Conservation (phyloP, 495 filamentous ascomycete genomes). For the Annulohypoxylon nitens region DNA sequence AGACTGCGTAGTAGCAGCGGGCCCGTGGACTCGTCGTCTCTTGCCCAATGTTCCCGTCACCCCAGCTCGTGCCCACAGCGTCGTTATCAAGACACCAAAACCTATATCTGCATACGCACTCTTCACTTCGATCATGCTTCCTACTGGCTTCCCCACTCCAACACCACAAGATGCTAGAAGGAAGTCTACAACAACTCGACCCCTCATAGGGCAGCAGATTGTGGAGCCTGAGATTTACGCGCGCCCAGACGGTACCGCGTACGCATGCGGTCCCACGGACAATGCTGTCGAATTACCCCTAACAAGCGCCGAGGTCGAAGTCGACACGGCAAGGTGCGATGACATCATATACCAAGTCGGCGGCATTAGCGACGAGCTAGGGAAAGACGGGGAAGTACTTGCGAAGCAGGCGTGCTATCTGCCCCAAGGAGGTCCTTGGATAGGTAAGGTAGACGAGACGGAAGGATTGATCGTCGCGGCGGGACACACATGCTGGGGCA, state of each 20-base stretch:
- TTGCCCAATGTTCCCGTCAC: constrained; percentile 80
- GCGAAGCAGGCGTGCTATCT: constrained; percentile 87
- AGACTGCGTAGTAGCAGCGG: constrained; percentile 73
- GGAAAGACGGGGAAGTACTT: constrained; percentile 74
- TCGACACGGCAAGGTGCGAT: constrained; percentile 77
- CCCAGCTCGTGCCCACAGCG: constrained; percentile 83
- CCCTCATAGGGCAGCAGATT: constrained; percentile 56
- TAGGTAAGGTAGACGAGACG: constrained; percentile 73
- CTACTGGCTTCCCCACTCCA: constrained; percentile 61
- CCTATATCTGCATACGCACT: constrained; percentile 84
- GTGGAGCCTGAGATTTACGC: constrained; percentile 88
- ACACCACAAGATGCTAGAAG: constrained; percentile 53
- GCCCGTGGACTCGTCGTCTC: constrained; percentile 82
- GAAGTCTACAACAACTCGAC: constrained; percentile 48
- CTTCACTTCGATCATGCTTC: constrained; percentile 83
- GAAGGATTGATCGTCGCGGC: constrained; percentile 81
- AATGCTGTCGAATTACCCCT: constrained; percentile 74
- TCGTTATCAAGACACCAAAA: constrained; percentile 71
- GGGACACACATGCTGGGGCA: constrained; percentile 92
- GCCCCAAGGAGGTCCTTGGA: constrained; percentile 77
- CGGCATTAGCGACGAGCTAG: constrained; percentile 77
- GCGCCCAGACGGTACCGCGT: constrained; percentile 85
- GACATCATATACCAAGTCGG: constrained; percentile 81
- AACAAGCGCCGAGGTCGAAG: constrained; percentile 76
- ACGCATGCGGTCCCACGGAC: constrained; percentile 83